These are phyloP conservation scores for Elaeis oleifera DNA, from an alignment of 202 grass and related monocot species.

Conservation along the genomic window DNA sequence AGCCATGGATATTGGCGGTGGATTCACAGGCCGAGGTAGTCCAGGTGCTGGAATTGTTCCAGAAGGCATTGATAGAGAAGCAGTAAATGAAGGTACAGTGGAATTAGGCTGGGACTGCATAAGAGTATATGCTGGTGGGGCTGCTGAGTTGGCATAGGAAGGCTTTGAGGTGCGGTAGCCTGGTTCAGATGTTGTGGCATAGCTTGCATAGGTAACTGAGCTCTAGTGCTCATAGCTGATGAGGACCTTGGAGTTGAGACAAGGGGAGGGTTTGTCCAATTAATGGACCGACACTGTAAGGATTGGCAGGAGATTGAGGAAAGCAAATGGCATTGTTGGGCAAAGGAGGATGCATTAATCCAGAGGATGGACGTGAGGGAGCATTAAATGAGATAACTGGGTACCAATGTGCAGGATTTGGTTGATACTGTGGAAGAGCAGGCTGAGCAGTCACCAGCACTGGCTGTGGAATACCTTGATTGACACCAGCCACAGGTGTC, in stretches of 20 bases:
- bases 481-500: conserved; percentile 25
- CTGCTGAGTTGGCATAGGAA: neutral
- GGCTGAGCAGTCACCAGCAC: conserved; percentile 30
- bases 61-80: conserved; percentile 1
- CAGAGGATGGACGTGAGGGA: conserved; percentile 28
- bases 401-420: conserved; percentile 42
- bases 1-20: conserved; percentile 14
- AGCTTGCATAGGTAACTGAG: conserved; percentile 28
- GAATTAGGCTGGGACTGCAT: neutral
- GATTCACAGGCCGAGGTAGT: conserved; percentile 16
- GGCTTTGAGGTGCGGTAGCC: neutral
- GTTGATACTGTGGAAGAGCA: conserved; percentile 47
- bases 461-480: conserved; percentile 24
- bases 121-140: conserved; percentile 2
- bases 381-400: conserved; percentile 24
- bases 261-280: conserved; percentile 36
- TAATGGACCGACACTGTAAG: conserved; percentile 35
- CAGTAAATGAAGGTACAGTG: neutral
- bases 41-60: neutral
- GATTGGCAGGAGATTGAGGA: conserved; percentile 19
- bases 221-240: conserved; percentile 27
- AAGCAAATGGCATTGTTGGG: conserved; percentile 40
- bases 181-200: conserved; percentile 31
- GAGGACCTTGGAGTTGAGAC: conserved; percentile 39
- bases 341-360: conserved; percentile 19